Evolutionary conservation across 2,329 filamentous ascomycete species (phyloP), one percentile per base, ranked within the genome.

Genomic region (Fusarium dimerum): DNA sequence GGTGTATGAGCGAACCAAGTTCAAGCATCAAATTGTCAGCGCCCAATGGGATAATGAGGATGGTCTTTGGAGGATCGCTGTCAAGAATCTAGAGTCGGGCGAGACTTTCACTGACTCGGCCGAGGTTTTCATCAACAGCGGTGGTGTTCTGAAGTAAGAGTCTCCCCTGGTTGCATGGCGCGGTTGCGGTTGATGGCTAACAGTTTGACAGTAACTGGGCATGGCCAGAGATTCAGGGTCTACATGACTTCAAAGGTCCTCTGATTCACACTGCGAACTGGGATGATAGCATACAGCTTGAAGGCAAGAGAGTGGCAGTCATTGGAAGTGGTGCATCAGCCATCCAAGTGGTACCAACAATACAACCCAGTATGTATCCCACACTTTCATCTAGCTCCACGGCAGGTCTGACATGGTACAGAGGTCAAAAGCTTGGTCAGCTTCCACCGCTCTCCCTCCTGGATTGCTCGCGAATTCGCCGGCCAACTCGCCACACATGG

Each of bases 361-460:
- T 48, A 4, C 46, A 48, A 18, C 34, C 44, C 8, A 38, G 40
- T 42, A 43, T 42, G 40, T 47, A 6, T 47, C 16, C 16, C 18
- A 41, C 36, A 34, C 30, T 15, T 29, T 29, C 6, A 45, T 36
- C 30, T 11, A 4, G 11, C 5, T 20, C 4, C 20, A 26, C 7
- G 20, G 7, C 20, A 26, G 7, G 4, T 20, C 15, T 39, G 36
- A 39, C 36, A 13, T 9, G 5, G 9, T 39, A 39, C 15, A 46
- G 44, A 26, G 8, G 34, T 36, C 6, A 46, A 29, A 8, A 36
- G 40, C 6, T 17, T 46, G 6, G 18, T 26, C 13, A 40, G 16
- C 17, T 46, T 46, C 44, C 30, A 38, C 18, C 44, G 44, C n/a
- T 46, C 44, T 4, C 44, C 44, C 12, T 34, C 44, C 10, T 46